Evolutionary conservation across 2,329 filamentous ascomycete genomes (phyloP).

Genomic region (Colletotrichum cuscutae): DNA sequence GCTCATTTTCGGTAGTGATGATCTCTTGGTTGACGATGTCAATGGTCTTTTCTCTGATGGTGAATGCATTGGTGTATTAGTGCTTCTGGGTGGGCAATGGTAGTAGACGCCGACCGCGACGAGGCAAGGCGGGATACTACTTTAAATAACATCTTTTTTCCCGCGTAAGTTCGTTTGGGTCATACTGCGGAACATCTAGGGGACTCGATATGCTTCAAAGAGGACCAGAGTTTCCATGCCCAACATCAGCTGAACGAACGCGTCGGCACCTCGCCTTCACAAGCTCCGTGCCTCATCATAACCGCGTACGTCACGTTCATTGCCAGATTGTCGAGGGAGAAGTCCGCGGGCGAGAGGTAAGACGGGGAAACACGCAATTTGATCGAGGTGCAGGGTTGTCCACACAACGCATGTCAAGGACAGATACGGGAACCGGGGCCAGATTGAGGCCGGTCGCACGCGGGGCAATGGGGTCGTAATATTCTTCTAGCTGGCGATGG

Average conservation of each 20-base stretch:
- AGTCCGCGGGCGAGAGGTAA: neutral
- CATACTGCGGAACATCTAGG: neutral
- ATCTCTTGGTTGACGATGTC: neutral
- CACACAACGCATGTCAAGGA: neutral
- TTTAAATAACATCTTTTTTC: constrained; percentile 12
- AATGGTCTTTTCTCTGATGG: neutral
- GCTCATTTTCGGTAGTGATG: neutral
- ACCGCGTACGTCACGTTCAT: neutral
- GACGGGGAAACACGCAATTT: no score
- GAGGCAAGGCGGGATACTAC: neutral
- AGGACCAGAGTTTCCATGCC: constrained; percentile 22
- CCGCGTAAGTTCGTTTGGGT: neutral
- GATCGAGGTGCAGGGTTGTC: neutral
- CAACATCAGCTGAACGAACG: constrained; percentile 29
- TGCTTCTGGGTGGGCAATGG: neutral
- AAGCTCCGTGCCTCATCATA: constrained; percentile 7
- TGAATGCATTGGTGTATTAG: neutral
- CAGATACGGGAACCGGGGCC: neutral
- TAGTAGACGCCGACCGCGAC: neutral
- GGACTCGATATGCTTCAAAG: constrained; percentile 16
- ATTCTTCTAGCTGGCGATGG: neutral
- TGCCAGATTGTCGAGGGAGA: neutral
- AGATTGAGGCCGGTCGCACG: neutral
- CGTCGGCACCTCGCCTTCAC: constrained; percentile 16
- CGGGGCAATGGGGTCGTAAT: neutral